Evolutionary conservation across 1,284 basidiomycete species (phyloP), one percentile per base, ranked within the genome.

Genomic region (Fistulina hepatica): DNA sequence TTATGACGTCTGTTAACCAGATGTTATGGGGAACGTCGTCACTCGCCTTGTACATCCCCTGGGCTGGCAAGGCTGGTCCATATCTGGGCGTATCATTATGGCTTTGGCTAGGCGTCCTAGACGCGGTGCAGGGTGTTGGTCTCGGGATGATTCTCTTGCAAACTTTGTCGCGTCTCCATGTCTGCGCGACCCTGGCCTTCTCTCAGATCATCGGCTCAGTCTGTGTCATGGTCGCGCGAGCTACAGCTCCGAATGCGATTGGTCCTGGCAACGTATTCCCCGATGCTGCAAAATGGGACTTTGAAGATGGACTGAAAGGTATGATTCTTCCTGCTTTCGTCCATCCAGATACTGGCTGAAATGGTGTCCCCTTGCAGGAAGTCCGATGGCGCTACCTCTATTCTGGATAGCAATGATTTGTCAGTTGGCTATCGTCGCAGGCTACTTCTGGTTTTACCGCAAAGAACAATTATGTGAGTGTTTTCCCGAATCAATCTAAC

Each of bases 391-490:
- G 15, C 67, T 71, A 21, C 76, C 82, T 37, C 66, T 84, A 41
- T 94, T 94, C 70, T 94, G 90, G 90, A 60, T 91, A 34, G 88
- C 86, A 40, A 67, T 94, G 36, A 52, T 74, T 7, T 83, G 75
- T 53, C 83, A 86, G 54, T 54, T 93, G 41, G 57, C 90, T 45
- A 90, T 94, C 52, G 85, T 92, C 40, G 61, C 81, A 43, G 90
- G 90, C 16, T 94, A 93, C 65, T 90, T 92, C 67, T 84, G 84
- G 82, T 91, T 93, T 74, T 94, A 88, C 58, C 78, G 84, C 54
- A 85, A 85, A 62, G 84, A 88, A 58, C 84, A 88, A 55, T 71
- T 88, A 44, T 56, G 79, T 81, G 53, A 41, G 76, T 60, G 6
- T 16, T 30, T 32, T n/a, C n/a, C n/a, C n/a, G 21, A 17, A 16